phyloP scores from a whole-genome alignment of 306 rosid genomes.

The Rosa lucieae region DNA sequence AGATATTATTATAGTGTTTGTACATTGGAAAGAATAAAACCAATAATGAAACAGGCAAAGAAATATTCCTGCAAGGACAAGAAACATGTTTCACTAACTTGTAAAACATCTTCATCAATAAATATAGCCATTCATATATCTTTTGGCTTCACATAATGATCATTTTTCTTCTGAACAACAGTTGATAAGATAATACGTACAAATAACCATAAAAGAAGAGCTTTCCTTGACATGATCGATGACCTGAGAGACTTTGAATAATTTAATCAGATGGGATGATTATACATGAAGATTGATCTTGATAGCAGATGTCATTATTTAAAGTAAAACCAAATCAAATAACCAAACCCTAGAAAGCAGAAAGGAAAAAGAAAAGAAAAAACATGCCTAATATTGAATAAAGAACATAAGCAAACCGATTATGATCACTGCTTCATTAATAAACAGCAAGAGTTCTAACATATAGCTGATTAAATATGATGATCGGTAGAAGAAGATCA shows the following conservation, averaged over 20 bases:
- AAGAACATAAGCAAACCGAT: neutral
- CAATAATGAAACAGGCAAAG: neutral
- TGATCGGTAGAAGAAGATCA: constrained; percentile 4
- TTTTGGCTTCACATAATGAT: constrained; percentile 5
- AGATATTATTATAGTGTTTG: neutral
- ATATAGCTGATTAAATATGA: neutral
- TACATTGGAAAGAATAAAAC: neutral
- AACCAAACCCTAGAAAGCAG: constrained; percentile 5
- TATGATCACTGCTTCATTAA: neutral
- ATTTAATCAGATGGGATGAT: neutral
- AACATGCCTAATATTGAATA: neutral
- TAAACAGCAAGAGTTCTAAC: neutral
- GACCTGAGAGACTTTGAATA: neutral
- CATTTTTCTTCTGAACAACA: neutral
- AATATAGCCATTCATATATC: neutral
- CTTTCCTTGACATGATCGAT: neutral
- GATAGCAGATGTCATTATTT: neutral
- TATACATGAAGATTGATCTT: neutral
- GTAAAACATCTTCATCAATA: neutral
- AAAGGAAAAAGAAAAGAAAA: neutral
- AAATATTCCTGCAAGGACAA: neutral
- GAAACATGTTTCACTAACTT: neutral
- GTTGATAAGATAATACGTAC: neutral
- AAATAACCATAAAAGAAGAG: neutral
- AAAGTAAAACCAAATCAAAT: neutral